phyloP scores from a whole-genome alignment of 2,329 filamentous ascomycete genomes.

The Leptographium procerum region DNA sequence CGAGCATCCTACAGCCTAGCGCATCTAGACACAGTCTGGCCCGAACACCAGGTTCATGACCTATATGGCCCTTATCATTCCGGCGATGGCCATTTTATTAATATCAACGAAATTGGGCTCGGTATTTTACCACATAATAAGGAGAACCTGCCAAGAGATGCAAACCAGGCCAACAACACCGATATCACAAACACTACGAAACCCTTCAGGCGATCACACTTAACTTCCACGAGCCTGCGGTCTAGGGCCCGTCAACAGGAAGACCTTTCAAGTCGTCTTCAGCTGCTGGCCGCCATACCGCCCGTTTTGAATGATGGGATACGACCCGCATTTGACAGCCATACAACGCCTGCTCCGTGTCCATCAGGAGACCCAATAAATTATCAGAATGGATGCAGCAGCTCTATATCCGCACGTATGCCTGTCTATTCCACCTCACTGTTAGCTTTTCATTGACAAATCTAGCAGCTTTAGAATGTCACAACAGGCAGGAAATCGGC shows the following conservation, averaged over 20 bases:
- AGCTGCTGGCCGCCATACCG: neutral
- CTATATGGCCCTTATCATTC: neutral
- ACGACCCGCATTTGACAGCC: neutral
- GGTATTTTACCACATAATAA: conserved; percentile 4
- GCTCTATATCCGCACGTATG: neutral
- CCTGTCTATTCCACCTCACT: neutral
- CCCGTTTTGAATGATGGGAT: neutral
- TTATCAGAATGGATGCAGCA: neutral
- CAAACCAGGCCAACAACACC: too few relatives aligned
- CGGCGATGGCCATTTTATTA: neutral
- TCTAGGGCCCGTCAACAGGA: neutral
- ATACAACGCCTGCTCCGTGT: neutral
- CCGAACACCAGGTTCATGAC: too few relatives aligned
- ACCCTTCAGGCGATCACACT: neutral
- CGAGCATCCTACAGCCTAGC: neutral
- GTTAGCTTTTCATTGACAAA: neutral
- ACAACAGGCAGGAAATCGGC: conserved; percentile 2
- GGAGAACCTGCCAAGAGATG: conserved; percentile 6
- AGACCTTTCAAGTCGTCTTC: neutral
- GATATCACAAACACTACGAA: neutral
- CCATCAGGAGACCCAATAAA: neutral
- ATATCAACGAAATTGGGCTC: conserved; percentile 9
- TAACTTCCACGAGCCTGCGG: neutral
- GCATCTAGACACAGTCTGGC: neutral
- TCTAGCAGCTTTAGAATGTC: neutral